Conservation (phyloP, 2,329 filamentous ascomycete genomes). For the Colletotrichum lini region DNA sequence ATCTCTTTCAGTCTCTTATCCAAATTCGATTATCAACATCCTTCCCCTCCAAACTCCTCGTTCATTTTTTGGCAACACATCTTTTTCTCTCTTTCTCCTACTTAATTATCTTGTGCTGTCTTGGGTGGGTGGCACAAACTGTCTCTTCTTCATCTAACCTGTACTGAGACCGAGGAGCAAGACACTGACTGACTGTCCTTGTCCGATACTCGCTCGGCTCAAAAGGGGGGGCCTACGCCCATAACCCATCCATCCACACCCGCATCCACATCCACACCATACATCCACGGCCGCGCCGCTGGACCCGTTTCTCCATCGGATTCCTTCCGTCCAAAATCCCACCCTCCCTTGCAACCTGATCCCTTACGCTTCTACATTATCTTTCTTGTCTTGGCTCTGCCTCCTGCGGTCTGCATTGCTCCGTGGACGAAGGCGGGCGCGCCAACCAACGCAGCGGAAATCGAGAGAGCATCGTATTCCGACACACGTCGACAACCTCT, state of each 20-base stretch:
- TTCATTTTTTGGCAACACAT: slow-evolving; percentile 35
- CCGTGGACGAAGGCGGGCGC: slow-evolving; percentile 9
- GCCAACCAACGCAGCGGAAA: slow-evolving; percentile 34
- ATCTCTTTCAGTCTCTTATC: background rate
- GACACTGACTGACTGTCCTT: slow-evolving; percentile 19
- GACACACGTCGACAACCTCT: slow-evolving; percentile 3
- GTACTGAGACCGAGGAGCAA: slow-evolving; percentile 32
- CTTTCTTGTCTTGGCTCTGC: slow-evolving; percentile 1
- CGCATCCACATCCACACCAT: too few species aligned
- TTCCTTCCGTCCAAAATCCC: slow-evolving; percentile 28
- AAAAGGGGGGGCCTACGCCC: slow-evolving; percentile 24
- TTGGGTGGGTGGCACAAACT: slow-evolving; percentile 15
- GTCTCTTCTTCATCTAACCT: slow-evolving; percentile 37
- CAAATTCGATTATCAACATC: slow-evolving; percentile 13
- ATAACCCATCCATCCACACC: background rate
- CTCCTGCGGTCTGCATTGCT: background rate
- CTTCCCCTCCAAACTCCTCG: slow-evolving; percentile 25
- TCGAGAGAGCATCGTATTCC: slow-evolving; percentile 1
- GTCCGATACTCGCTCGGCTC: slow-evolving; percentile 14
- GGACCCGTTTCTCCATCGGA: slow-evolving; percentile 28
- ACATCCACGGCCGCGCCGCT: slow-evolving; percentile 19
- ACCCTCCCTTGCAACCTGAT: slow-evolving; percentile 1
- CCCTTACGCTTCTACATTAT: background rate
- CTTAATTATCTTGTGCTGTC: slow-evolving; percentile 8
- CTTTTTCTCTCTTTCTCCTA: slow-evolving; percentile 28